A percentile compares a stretch with the other conserved stretches of the same genome.
phyloP scores from a whole-genome alignment of 768 basidiomycete species.

The Termitomyces sp. region DNA sequence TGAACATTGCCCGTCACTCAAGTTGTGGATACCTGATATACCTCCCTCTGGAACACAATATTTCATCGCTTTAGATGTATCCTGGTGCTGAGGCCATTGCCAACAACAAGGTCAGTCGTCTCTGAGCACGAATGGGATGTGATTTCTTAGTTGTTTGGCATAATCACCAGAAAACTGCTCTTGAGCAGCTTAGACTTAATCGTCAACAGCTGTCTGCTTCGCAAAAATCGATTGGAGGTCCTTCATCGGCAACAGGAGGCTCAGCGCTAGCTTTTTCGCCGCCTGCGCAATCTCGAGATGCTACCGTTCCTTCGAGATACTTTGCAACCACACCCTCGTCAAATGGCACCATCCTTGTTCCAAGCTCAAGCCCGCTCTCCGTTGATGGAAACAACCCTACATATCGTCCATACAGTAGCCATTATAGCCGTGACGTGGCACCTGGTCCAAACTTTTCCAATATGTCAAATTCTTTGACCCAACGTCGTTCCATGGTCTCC shows the following conservation, averaged over 20 bases:
- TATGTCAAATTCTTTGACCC: slow-evolving; percentile 39
- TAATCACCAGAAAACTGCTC: slow-evolving; percentile 34
- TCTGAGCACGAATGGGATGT: slow-evolving; percentile 1
- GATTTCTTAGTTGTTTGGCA: slow-evolving; percentile 16
- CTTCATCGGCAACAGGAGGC: slow-evolving; percentile 22
- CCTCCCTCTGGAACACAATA: slow-evolving; percentile 7
- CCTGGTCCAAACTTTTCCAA: slow-evolving; percentile 33
- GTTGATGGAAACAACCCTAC: slow-evolving; percentile 36
- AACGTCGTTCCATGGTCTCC: slow-evolving; percentile 26
- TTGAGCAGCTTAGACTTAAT: slow-evolving; percentile 46
- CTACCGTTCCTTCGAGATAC: slow-evolving; percentile 64
- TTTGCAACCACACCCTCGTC: slow-evolving; percentile 44
- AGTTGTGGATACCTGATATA: slow-evolving; percentile 13
- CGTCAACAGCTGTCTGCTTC: slow-evolving; percentile 33
- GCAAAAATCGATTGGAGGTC: slow-evolving; percentile 23
- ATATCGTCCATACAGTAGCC: slow-evolving; percentile 37
- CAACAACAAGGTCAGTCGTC: slow-evolving; percentile 48
- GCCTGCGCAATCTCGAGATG: slow-evolving; percentile 76
- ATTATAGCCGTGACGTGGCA: slow-evolving; percentile 40
- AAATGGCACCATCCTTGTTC: slow-evolving; percentile 64
- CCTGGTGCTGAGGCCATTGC: slow-evolving; percentile 41
- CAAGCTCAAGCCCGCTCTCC: slow-evolving; percentile 66
- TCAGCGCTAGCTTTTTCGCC: slow-evolving; percentile 25
- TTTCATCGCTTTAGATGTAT: slow-evolving; percentile 40
- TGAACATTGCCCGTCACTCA: slow-evolving; percentile 11